Conservation (phyloP, 345 rosid genomes). For the Populus pruinosa region DNA sequence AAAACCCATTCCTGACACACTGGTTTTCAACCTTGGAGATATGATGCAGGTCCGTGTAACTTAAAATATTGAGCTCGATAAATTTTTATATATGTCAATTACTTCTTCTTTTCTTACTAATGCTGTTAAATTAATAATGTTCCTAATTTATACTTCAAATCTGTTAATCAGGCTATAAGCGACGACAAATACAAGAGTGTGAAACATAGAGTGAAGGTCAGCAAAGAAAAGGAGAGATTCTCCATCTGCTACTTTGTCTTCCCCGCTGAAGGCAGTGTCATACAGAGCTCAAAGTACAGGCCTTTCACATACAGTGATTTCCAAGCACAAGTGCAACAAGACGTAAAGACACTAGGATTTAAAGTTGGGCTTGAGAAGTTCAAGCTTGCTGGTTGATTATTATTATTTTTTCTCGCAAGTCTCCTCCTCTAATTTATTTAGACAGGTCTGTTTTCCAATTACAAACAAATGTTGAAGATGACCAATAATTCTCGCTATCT, state of each 20-base stretch:
- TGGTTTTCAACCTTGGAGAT: slow-evolving; percentile 72
- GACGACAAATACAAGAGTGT: slow-evolving; percentile 58
- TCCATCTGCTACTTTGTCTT: slow-evolving; percentile 83
- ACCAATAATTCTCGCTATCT: no score
- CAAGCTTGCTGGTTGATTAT: slow-evolving; percentile 14
- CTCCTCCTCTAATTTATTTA: no score
- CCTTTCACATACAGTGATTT: slow-evolving; percentile 69
- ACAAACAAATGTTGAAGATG: no score
- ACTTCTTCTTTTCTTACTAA: neutral
- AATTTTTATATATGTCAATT: neutral
- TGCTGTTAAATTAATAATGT: neutral
- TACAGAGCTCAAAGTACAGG: slow-evolving; percentile 59
- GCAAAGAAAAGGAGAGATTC: slow-evolving; percentile 43
- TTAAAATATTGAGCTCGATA: no score
- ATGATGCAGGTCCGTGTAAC: slow-evolving; percentile 64
- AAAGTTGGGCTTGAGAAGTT: slow-evolving; percentile 76
- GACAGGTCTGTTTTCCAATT: no score
- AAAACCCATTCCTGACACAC: slow-evolving; percentile 43
- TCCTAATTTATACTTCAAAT: neutral
- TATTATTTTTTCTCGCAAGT: no score
- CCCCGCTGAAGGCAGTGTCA: slow-evolving; percentile 49
- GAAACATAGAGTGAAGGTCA: slow-evolving; percentile 55
- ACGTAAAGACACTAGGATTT: slow-evolving; percentile 49
- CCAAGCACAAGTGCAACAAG: slow-evolving; percentile 64
- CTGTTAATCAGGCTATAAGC: slow-evolving; percentile 60